Evolutionary conservation across 805 yeast genomes (phyloP).

Genomic region (Saccharomycopsis sp.): DNA sequence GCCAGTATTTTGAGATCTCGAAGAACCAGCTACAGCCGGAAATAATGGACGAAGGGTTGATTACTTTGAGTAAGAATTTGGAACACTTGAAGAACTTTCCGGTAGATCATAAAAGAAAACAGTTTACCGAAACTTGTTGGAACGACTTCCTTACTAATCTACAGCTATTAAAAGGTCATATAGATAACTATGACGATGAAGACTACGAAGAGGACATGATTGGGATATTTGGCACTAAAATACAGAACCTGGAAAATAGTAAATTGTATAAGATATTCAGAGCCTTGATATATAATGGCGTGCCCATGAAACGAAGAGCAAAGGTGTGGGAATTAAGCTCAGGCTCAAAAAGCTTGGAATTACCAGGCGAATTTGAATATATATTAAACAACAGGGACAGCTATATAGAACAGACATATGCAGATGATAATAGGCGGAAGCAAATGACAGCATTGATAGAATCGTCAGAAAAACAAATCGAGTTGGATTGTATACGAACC

Average conservation of each 20-base stretch:
- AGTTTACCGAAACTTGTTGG: not conserved
- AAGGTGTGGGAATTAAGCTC: slow-evolving; percentile 49
- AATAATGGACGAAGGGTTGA: not conserved
- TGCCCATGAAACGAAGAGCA: slow-evolving; percentile 42
- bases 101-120: not conserved
- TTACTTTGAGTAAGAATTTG: not conserved
- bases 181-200: not conserved
- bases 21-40: not conserved
- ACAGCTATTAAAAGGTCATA: not conserved
- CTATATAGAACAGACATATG: not conserved
- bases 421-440: not conserved
- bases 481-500: slow-evolving; percentile 48
- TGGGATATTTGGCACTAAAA: not conserved
- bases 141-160: not conserved
- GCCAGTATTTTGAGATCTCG: slow-evolving; percentile 3
- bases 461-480: slow-evolving; percentile 38
- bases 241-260: slow-evolving; percentile 8
- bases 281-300: slow-evolving; percentile 38
- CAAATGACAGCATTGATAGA: not conserved
- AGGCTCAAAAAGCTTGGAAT: slow-evolving; percentile 37
- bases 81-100: slow-evolving; percentile 1
- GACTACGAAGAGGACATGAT: not conserved
- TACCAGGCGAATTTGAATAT: slow-evolving; percentile 42
- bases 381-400: slow-evolving; percentile 23
- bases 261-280: slow-evolving; percentile 28